phyloP scores from a whole-genome alignment of 1,284 basidiomycete genomes.

The Ceratobasidium sp. region DNA sequence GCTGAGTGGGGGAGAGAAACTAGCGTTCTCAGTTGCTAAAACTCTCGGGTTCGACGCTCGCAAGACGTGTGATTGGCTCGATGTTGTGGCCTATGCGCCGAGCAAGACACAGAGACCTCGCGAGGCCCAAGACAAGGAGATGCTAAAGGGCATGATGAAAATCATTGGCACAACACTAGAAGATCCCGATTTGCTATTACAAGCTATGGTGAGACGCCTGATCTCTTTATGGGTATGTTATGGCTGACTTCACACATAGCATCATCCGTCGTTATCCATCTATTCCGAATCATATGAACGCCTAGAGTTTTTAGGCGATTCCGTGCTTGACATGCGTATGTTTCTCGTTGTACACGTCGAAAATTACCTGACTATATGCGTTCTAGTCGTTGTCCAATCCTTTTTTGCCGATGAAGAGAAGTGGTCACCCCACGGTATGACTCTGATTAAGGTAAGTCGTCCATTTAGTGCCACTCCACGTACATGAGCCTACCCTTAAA shows the following conservation, averaged over 20 bases:
- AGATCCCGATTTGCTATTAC: slow-evolving; percentile 72
- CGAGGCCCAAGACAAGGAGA: slow-evolving; percentile 52
- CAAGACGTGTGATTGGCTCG: slow-evolving; percentile 75
- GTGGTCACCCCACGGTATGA: slow-evolving; percentile 78
- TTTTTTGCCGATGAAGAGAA: slow-evolving; percentile 74
- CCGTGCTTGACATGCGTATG: slow-evolving; percentile 83
- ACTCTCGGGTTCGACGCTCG: slow-evolving; percentile 73
- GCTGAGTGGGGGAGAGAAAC: slow-evolving; percentile 74
- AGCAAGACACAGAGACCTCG: slow-evolving; percentile 61
- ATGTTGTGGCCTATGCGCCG: slow-evolving; percentile 70
- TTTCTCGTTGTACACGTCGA: slow-evolving; percentile 1
- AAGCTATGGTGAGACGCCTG: slow-evolving; percentile 72
- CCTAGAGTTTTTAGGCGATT: slow-evolving; percentile 86
- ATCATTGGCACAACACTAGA: slow-evolving; percentile 74
- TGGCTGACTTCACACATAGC: slow-evolving; percentile 61
- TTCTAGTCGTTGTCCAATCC: slow-evolving; percentile 77
- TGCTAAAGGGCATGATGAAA: slow-evolving; percentile 68
- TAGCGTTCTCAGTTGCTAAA: slow-evolving; percentile 71
- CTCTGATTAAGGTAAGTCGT: slow-evolving; percentile 75
- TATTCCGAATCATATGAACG: slow-evolving; percentile 74
- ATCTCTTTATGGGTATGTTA: background rate
- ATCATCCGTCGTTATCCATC: slow-evolving; percentile 72
- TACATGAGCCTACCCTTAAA: background rate
- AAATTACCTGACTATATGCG: slow-evolving; percentile 45
- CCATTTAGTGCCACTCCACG: background rate